Base-by-base conservation (phyloP, 2,329 filamentous ascomycete genomes). In the Pseudocercospora eumusae region DNA sequence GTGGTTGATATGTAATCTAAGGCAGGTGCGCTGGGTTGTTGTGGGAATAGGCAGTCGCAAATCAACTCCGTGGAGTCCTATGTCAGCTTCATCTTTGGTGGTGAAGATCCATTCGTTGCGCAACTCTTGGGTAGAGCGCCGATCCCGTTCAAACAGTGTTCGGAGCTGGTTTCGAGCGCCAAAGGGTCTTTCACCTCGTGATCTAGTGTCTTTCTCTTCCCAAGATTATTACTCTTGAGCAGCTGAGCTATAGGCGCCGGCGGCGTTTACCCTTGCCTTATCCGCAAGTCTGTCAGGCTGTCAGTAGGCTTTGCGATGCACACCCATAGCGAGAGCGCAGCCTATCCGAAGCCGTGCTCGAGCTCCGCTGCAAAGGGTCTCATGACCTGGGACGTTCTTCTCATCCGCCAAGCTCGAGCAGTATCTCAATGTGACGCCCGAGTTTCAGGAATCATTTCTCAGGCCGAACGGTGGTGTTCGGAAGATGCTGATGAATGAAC, bases 301-400 rank as follows among this genome's bases (percentile, higher is more conserved):
- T 52, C 25, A 52, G 25, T 52, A 52, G 47, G 47, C 47, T 27
- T 52, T 28, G 47, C 25, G 47, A 52, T 52, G 21, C 47, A 52
- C 47, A 20, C 44, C 21, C 47, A 52, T 25, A 18, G 18, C 23
- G 47, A 28, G 47, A n/a, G 23, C 21, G 47, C 47, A 52, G 47
- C 47, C 21, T 25, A 52, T 28, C 47, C 21, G 47, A 15, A 52
- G 21, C 47, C 47, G 47, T 52, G 21, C 23, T 28, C 15, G 13
- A 28, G 21, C 21, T 52, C 47, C 47, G 47, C 25, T 10, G 15
- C 21, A 15, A 10, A 52, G 15, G 36, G 47, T 52, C 47, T 52
- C 47, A 52, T 52, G 47, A 52, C 47, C 25, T 28, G 5, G 5
- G 21, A 25, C n/a, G 25, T 13, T 52, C 47, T 50, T 50, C 28